Percentiles rank a stretch among this genome's conserved stretches.
Conservation (phyloP, 1,284 basidiomycete genomes). For the Apiotrichum akiyoshidainum region DNA sequence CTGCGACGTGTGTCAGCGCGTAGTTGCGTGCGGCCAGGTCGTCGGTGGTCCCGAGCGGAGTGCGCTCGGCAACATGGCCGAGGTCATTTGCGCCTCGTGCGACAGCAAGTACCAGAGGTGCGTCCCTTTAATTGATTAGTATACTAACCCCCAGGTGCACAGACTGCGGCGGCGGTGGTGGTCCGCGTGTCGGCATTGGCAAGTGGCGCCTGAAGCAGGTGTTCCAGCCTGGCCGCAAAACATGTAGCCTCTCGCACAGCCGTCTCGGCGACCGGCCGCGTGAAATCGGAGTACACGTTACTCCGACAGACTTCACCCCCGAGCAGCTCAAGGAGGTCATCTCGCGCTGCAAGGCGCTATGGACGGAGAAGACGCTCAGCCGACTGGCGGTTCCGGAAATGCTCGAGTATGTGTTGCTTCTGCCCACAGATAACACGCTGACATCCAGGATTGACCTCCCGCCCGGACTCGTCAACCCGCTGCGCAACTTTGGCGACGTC, state of each 20-base stretch:
- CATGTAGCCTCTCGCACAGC: conserved; percentile 50
- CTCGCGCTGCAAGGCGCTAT: conserved; percentile 43
- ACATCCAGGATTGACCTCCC: conserved; percentile 40
- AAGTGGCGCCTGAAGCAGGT: conserved; percentile 54
- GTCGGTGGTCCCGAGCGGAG: conserved; percentile 33
- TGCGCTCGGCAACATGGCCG: conserved; percentile 32
- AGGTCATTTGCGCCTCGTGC: conserved; percentile 42
- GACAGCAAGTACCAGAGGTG: conserved; percentile 46
- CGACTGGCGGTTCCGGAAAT: conserved; percentile 51
- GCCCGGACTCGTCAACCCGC: conserved; percentile 34
- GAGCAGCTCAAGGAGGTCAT: conserved; percentile 48
- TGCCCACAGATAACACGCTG: background rate
- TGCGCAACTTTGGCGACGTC: conserved; percentile 44
- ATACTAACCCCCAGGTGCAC: conserved; percentile 24
- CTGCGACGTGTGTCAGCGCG: conserved; percentile 49
- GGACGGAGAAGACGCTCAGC: conserved; percentile 48
- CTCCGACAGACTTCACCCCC: conserved; percentile 43
- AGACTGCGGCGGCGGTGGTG: conserved; percentile 50
- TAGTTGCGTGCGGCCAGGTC: conserved; percentile 38
- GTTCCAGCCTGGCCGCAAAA: conserved; percentile 51
- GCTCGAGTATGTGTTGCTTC: conserved; percentile 41
- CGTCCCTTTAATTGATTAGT: conserved; percentile 6
- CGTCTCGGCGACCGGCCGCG: conserved; percentile 46
- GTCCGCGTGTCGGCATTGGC: conserved; percentile 50
- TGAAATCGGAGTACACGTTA: conserved; percentile 48